Conservation (phyloP, 2,329 filamentous ascomycete species). For the Aspergillus neotritici region DNA sequence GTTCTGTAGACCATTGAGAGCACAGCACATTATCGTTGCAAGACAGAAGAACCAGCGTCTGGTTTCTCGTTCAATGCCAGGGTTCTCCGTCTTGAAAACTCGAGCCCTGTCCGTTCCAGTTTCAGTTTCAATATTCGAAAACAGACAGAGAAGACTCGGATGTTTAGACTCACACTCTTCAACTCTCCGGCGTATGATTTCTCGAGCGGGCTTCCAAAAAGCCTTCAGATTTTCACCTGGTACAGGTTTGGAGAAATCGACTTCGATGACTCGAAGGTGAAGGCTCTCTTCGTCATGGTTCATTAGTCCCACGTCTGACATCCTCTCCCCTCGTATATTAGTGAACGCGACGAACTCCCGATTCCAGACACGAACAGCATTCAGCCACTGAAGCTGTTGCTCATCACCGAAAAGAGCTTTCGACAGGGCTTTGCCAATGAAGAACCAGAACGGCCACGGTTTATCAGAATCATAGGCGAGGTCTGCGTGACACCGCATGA, state of each 20-base stretch:
- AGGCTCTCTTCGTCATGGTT: not conserved
- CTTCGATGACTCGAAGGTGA: conserved; percentile 5
- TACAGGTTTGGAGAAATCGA: conserved; percentile 8
- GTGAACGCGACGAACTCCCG: conserved; percentile 10
- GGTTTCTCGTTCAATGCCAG: too few species aligned
- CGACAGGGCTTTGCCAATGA: conserved; percentile 8
- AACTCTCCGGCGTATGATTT: conserved; percentile 6
- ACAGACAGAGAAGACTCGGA: too few species aligned
- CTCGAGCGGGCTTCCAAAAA: conserved; percentile 10
- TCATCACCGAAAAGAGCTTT: conserved; percentile 7
- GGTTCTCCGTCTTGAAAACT: too few species aligned
- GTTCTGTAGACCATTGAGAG: too few species aligned
- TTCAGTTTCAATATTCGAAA: too few species aligned
- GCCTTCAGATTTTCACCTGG: conserved; percentile 7
- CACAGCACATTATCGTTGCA: too few species aligned
- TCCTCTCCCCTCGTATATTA: conserved; percentile 2
- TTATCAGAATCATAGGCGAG: conserved; percentile 7
- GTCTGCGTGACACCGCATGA: conserved; percentile 5
- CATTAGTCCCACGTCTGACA: not conserved
- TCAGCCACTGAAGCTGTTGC: conserved; percentile 9
- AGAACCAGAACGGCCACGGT: conserved; percentile 12
- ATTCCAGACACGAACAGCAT: conserved; percentile 6
- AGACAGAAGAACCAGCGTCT: too few species aligned
- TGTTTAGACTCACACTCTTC: not conserved
- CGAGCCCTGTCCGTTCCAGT: too few species aligned